Evolutionary conservation across 1,284 basidiomycete genomes (phyloP).

Genomic region (Sporisorium exsertum): DNA sequence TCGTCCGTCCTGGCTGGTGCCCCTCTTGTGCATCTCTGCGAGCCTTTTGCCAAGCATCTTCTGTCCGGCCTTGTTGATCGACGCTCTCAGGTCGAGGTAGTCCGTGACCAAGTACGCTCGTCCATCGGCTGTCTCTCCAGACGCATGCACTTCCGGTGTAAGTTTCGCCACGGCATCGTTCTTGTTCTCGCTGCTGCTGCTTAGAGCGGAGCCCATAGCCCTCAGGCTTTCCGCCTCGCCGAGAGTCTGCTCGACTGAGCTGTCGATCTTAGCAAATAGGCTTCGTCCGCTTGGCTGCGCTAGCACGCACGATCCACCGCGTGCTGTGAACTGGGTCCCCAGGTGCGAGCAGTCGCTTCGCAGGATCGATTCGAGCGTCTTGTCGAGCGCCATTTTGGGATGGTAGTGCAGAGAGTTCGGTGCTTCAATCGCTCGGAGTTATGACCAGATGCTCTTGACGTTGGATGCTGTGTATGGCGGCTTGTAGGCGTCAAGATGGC

Average conservation of each 20-base stretch:
- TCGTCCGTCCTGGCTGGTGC: slow-evolving; percentile 18
- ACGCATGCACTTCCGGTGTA: slow-evolving; percentile 34
- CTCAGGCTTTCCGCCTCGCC: slow-evolving; percentile 39
- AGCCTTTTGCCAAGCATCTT: slow-evolving; percentile 26
- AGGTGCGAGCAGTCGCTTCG: slow-evolving; percentile 31
- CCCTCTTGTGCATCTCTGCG: slow-evolving; percentile 37
- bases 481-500: neutral
- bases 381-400: slow-evolving; percentile 27
- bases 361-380: slow-evolving; percentile 31
- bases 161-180: slow-evolving; percentile 2
- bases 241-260: slow-evolving; percentile 30
- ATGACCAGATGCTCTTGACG: neutral
- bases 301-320: slow-evolving; percentile 22
- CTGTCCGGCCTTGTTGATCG: slow-evolving; percentile 16
- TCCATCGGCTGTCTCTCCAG: slow-evolving; percentile 19
- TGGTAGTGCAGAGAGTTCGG: neutral
- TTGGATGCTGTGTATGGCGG: neutral
- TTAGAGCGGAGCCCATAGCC: slow-evolving; percentile 21
- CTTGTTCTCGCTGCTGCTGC: neutral
- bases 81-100: slow-evolving; percentile 31
- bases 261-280: slow-evolving; percentile 38
- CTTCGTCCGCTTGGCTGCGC: slow-evolving; percentile 24
- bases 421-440: no score
- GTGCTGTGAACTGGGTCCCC: slow-evolving; percentile 21
- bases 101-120: slow-evolving; percentile 40